Conservation (phyloP, 768 basidiomycete species). For the Tylopilus plumbeoviolaceoides region DNA sequence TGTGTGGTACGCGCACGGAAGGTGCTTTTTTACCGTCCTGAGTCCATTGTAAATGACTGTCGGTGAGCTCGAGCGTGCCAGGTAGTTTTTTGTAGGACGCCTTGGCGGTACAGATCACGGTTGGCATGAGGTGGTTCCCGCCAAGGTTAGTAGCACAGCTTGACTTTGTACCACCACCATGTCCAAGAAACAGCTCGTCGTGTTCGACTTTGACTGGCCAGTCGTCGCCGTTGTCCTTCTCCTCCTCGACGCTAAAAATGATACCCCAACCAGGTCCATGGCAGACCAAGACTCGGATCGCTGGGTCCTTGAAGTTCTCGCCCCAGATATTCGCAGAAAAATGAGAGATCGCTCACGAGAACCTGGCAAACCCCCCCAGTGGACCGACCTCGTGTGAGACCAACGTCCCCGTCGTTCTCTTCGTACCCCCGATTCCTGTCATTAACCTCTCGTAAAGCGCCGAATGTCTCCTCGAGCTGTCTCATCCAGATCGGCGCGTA, state of each 20-base stretch:
- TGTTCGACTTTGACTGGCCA: conserved; percentile 98
- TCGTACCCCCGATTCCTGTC: background rate
- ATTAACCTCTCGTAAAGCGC: conserved; percentile 39
- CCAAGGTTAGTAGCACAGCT: background rate
- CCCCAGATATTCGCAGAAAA: conserved; percentile 77
- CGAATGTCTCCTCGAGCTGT: conserved; percentile 64
- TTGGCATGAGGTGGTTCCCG: background rate
- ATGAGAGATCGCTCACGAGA: conserved; percentile 47
- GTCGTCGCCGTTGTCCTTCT: conserved; percentile 8
- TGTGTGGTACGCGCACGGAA: conserved; percentile 57
- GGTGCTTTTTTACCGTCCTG: conserved; percentile 65
- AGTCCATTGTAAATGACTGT: conserved; percentile 73
- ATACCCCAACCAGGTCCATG: conserved; percentile 58
- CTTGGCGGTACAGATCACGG: conserved; percentile 45
- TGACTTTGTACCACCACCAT: background rate
- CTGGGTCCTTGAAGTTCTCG: conserved; percentile 87
- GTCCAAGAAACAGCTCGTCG: conserved; percentile 65
- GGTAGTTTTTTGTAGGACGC: conserved; percentile 81
- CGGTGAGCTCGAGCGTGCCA: conserved; percentile 73
- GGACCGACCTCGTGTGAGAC: conserved; percentile 92
- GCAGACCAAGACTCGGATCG: conserved; percentile 96
- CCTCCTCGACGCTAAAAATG: background rate
- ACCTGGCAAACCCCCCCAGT: conserved; percentile 63
- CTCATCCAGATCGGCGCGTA: conserved; percentile 53
- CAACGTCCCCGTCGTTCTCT: too few species aligned